Evolutionary conservation across 2,329 filamentous ascomycete genomes (phyloP), one percentile per base, ranked within the genome.

Genomic region (Scleromitrula shiraiana): DNA sequence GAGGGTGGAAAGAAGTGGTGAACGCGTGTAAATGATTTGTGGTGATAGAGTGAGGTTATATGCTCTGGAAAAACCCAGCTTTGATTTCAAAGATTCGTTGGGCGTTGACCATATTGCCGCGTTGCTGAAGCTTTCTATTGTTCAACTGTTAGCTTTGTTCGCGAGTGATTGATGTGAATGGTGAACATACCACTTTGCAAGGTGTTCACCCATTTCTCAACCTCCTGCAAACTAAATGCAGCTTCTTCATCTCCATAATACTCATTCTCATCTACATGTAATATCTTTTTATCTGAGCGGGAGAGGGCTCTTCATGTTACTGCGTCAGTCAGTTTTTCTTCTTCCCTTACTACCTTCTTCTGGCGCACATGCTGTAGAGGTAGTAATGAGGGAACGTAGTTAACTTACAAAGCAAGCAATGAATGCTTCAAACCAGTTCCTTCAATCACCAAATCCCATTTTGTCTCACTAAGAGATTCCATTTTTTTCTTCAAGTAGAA

Each of bases 171-270:
- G 14, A 8, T 27, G 30, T 10, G 12, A 35, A 5, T 9, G 15
- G 5, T 20, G 9, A 19, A 47, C 42, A 19, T 36, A 71, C 68
- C 62, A 57, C 57, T 52, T 43, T 56, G 63, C 45, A 68, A 57
- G 33, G 65, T 69, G 39, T 72, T 69, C 37, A 74, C 80, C 88
- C 89, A 97, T 30, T 75, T 73, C 57, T 90, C 82, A 30, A 80
- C 82, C 64, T 96, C 91, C 53, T 87, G 77, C 29, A 96, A 72
- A 66, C 82, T 93, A 56, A 97, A 78, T 2, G 88, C 88, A 53
- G 91, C 89, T 64, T 95, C 88, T 32, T 82, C 66, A 45, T 85
- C 86, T 60, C 91, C 91, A 69, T 97, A 97, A 67, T 88, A 95
- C 53, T 82, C 75, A 69, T 95, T 90, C 54, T 78, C 77, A 64